These are phyloP conservation scores for Camelina hispida DNA, from an alignment of 345 rosid species.

Conservation along the genomic window DNA sequence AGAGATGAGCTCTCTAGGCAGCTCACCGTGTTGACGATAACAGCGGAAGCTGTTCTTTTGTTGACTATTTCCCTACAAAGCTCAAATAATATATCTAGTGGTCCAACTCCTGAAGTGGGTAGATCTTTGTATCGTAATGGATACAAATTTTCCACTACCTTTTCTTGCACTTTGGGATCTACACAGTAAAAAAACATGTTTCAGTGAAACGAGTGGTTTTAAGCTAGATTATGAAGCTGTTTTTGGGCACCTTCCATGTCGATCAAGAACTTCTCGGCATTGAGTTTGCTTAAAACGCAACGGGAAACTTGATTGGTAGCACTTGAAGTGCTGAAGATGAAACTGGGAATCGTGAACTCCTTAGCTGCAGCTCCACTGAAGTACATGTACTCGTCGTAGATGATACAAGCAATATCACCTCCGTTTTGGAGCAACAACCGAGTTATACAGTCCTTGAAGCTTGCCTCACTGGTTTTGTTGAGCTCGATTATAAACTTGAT, in stretches of 20 bases:
- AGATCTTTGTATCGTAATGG: slow-evolving; percentile 40
- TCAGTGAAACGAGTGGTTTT: background rate
- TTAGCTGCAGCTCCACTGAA: slow-evolving; percentile 31
- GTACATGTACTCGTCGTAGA: slow-evolving; percentile 47
- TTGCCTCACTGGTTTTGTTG: background rate
- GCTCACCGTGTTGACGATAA: slow-evolving; percentile 34
- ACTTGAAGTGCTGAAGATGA: slow-evolving; percentile 34
- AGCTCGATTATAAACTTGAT: background rate
- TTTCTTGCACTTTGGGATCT: slow-evolving; percentile 27
- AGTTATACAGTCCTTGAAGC: background rate
- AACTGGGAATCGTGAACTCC: slow-evolving; percentile 30
- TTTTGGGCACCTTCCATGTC: slow-evolving; percentile 35
- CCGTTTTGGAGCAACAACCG: background rate
- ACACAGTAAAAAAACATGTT: background rate
- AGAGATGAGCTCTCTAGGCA: slow-evolving; percentile 28
- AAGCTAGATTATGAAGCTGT: background rate
- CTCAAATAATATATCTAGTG: slow-evolving; percentile 4
- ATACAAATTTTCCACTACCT: slow-evolving; percentile 23
- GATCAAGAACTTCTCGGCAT: slow-evolving; percentile 24
- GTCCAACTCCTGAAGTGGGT: background rate
- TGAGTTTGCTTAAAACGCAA: slow-evolving; percentile 18
- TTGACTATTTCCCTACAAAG: background rate
- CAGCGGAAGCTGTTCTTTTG: slow-evolving; percentile 31
- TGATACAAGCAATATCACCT: slow-evolving; percentile 41
- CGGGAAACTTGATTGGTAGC: slow-evolving; percentile 32